Conservation (phyloP, 164 flowering plant species). For the Nelumbo lutea region DNA sequence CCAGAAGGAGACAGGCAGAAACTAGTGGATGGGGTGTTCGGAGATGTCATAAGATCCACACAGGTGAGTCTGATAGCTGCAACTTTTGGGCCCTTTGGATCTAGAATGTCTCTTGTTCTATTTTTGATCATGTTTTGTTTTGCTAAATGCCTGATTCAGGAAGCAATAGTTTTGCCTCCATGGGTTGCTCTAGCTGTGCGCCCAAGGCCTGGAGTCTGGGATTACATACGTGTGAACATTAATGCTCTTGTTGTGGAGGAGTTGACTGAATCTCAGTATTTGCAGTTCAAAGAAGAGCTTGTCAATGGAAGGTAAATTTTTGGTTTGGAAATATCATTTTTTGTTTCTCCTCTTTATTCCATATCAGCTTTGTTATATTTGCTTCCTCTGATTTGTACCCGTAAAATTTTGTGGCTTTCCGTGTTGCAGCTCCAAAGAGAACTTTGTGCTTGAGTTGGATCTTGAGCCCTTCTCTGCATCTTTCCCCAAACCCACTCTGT, state of each 20-base stretch:
- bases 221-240: conserved; percentile 40
- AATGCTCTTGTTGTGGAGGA: conserved; percentile 34
- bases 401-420: background rate
- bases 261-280: conserved; percentile 32
- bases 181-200: conserved; percentile 47
- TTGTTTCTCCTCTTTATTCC: background rate
- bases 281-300: conserved; percentile 42
- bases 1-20: conserved; percentile 6
- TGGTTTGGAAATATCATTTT: conserved; percentile 1
- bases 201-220: conserved; percentile 58
- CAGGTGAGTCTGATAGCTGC: conserved; percentile 6
- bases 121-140: background rate
- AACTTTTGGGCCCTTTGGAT: background rate
- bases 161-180: conserved; percentile 57
- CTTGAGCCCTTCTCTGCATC: conserved; percentile 26
- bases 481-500: conserved; percentile 32
- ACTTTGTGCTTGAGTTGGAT: conserved; percentile 1
- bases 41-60: conserved; percentile 13
- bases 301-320: conserved; percentile 18
- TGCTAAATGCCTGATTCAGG: conserved; percentile 24
- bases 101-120: background rate
- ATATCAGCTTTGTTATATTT: background rate
- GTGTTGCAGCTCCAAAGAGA: background rate
- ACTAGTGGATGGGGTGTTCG: conserved; percentile 5
- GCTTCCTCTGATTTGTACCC: background rate